Percentiles rank a stretch among this genome's conserved stretches.
These are phyloP conservation scores for Pisolithus microcarpus DNA, from an alignment of 768 basidiomycete genomes.

Conservation along the genomic window DNA sequence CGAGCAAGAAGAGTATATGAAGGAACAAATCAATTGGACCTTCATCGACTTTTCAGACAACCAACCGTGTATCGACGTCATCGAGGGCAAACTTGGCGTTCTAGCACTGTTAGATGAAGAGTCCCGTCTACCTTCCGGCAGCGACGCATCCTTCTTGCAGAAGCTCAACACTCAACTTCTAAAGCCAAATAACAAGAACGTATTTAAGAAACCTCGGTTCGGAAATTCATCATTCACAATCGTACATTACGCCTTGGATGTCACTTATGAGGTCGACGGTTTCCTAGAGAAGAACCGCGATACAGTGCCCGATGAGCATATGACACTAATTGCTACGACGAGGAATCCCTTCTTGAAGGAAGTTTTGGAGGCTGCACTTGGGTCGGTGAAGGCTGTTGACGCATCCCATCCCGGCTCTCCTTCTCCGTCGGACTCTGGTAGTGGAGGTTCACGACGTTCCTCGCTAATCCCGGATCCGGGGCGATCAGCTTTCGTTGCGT, in stretches of 20 bases:
- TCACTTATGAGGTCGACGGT: conserved; percentile 97
- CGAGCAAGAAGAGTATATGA: conserved; percentile 98
- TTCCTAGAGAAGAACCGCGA: conserved; percentile 99
- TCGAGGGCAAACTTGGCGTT: conserved; percentile 95
- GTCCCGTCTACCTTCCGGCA: conserved; percentile 90
- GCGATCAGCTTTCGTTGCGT: conserved; percentile 60
- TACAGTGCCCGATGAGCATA: conserved; percentile 97
- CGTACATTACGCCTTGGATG: conserved; percentile 95
- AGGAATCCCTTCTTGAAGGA: conserved; percentile 93
- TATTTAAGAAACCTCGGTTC: conserved; percentile 99
- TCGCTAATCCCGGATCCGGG: conserved; percentile 87
- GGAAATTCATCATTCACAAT: conserved; percentile 96
- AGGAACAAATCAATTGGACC: conserved; percentile 98
- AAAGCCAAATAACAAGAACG: conserved; percentile 77
- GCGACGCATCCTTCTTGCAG: conserved; percentile 85
- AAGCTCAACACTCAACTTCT: conserved; percentile 82
- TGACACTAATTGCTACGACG: conserved; percentile 76
- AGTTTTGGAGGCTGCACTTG: conserved; percentile 85
- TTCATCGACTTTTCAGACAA: conserved; percentile 99
- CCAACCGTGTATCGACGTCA: conserved; percentile 97
- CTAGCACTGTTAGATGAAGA: conserved; percentile 95
- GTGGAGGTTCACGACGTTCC: conserved; percentile 69
- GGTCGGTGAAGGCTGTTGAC: conserved; percentile 60
- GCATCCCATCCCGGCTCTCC: conserved; percentile 69
- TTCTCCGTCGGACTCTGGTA: conserved; percentile 70